Evolutionary conservation across 1,284 basidiomycete genomes (phyloP).

Genomic region (Thecaphora thlaspeos): DNA sequence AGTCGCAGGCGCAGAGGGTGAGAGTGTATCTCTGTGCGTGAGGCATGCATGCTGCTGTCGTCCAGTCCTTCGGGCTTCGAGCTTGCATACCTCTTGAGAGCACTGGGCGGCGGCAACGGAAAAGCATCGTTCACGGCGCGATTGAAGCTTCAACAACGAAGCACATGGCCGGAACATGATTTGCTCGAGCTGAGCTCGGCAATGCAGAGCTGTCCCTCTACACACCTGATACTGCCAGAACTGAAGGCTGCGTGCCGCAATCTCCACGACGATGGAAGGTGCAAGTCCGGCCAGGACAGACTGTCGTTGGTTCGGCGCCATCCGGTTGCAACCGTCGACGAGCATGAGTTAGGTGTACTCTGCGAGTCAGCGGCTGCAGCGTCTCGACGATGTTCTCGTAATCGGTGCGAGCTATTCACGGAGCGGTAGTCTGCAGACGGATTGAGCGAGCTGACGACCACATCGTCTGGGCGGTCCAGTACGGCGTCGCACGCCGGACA

Average conservation of each 20-base stretch:
- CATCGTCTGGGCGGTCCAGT: constrained; percentile 19
- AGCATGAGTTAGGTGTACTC: too few species aligned
- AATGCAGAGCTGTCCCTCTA: too few species aligned
- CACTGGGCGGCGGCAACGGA: neutral
- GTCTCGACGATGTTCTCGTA: too few species aligned
- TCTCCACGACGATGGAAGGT: constrained; percentile 25
- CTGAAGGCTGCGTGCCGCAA: constrained; percentile 17
- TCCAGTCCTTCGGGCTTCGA: neutral
- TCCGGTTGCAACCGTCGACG: too few species aligned
- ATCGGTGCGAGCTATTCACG: neutral
- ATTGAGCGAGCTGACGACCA: constrained; percentile 29
- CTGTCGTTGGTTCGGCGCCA: constrained; percentile 1
- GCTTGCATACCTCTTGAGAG: constrained; percentile 7
- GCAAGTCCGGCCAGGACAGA: constrained; percentile 32
- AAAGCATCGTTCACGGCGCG: too few species aligned
- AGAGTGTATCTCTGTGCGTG: too few species aligned
- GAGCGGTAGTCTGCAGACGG: constrained; percentile 22
- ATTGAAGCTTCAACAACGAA: too few species aligned
- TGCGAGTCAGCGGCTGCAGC: neutral
- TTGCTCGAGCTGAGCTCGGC: too few species aligned
- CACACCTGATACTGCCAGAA: constrained; percentile 33
- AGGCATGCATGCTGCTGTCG: too few species aligned
- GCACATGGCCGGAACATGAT: too few species aligned
- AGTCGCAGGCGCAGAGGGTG: too few species aligned
- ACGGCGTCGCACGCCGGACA: constrained; percentile 36